These are phyloP conservation scores for Coniosporium tulheliwenetii DNA, from an alignment of 2,329 filamentous ascomycete species.

Conservation along the genomic window DNA sequence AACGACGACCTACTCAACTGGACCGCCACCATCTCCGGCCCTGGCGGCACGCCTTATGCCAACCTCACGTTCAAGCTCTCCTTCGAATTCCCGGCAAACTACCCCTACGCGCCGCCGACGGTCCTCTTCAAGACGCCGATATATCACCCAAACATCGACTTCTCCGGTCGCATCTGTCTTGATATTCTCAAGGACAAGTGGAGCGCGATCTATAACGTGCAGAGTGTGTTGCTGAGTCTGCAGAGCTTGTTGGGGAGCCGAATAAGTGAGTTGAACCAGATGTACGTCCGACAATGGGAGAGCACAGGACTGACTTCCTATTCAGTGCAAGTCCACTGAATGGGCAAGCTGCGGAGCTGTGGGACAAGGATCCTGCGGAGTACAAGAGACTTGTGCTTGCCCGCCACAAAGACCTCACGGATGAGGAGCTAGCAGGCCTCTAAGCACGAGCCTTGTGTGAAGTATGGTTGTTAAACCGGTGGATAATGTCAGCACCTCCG, in stretches of 20 bases:
- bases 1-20: conserved; percentile 83
- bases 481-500: too few species aligned
- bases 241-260: conserved; percentile 93
- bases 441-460: too few species aligned
- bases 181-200: conserved; percentile 99
- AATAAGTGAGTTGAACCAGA: conserved; percentile 61
- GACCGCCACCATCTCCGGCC: conserved; percentile 87
- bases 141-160: conserved; percentile 98
- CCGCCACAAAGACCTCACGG: conserved; percentile 41
- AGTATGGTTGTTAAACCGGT: too few species aligned
- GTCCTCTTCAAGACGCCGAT: conserved; percentile 98
- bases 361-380: conserved; percentile 76
- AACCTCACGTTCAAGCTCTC: conserved; percentile 81
- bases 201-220: conserved; percentile 94
- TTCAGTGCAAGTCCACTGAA: conserved; percentile 80
- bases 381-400: conserved; percentile 65
- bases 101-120: conserved; percentile 79
- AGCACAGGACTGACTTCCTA: conserved; percentile 7
- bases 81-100: conserved; percentile 81
- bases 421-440: conserved; percentile 18
- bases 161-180: conserved; percentile 88
- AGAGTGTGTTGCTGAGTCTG: conserved; percentile 80
- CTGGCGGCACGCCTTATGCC: conserved; percentile 80
- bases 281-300: neutral
- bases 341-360: conserved; percentile 87